Evolutionary conservation across 2,329 filamentous ascomycete species (phyloP).

Genomic region (Sphaerulina vaccinii): DNA sequence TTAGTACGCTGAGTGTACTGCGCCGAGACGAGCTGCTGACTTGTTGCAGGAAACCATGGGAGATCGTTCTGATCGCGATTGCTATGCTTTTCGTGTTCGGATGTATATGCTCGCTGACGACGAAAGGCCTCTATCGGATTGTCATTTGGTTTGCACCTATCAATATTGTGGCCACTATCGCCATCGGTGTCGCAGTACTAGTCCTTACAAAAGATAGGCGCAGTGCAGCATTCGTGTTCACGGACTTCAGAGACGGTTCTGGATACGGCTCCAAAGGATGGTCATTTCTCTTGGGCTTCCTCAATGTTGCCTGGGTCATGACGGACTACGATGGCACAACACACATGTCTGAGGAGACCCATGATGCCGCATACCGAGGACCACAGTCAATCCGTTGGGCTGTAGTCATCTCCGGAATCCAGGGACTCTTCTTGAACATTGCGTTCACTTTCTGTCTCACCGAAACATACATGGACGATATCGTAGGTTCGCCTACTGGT

Average conservation of each 20-base stretch:
- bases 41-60: slow-evolving; percentile 52
- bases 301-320: slow-evolving; percentile 64
- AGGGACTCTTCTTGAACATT: slow-evolving; percentile 64
- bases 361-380: slow-evolving; percentile 60
- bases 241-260: slow-evolving; percentile 60
- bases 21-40: slow-evolving; percentile 8
- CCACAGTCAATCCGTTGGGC: slow-evolving; percentile 54
- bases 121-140: slow-evolving; percentile 58
- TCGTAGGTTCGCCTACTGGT: slow-evolving; percentile 58
- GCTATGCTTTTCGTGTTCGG: slow-evolving; percentile 56
- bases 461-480: slow-evolving; percentile 52
- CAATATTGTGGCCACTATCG: slow-evolving; percentile 61
- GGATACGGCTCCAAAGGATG: slow-evolving; percentile 62
- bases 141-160: slow-evolving; percentile 66
- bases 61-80: slow-evolving; percentile 60
- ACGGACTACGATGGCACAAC: slow-evolving; percentile 68
- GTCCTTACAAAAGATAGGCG: slow-evolving; percentile 57
- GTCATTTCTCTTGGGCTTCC: slow-evolving; percentile 61
- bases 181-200: slow-evolving; percentile 59
- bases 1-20: slow-evolving; percentile 39
- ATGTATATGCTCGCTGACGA: slow-evolving; percentile 62
- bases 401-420: slow-evolving; percentile 52
- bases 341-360: slow-evolving; percentile 67
- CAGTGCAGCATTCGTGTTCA: slow-evolving; percentile 60
- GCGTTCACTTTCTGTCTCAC: slow-evolving; percentile 63